phyloP scores from a whole-genome alignment of 768 basidiomycete species.

The Pleurotus eryngii region DNA sequence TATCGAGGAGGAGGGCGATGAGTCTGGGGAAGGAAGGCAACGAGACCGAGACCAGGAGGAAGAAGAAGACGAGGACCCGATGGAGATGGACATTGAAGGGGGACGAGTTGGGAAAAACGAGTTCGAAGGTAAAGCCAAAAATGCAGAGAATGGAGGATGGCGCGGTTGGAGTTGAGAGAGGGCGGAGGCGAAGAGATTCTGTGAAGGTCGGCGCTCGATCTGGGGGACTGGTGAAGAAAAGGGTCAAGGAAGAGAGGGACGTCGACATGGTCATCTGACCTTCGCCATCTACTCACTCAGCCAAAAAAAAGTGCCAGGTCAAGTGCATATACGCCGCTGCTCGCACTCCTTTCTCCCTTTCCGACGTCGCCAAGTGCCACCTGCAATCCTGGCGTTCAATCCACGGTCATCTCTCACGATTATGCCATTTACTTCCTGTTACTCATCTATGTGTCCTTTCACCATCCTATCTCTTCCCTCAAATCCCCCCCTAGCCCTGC shows the following conservation, averaged over 20 bases:
- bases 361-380: no score
- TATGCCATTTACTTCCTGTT: neutral
- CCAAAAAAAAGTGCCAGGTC: no score
- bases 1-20: slow-evolving; percentile 13
- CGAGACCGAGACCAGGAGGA: neutral
- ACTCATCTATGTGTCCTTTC: no score
- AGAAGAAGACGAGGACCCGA: slow-evolving; percentile 22
- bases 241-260: slow-evolving; percentile 9
- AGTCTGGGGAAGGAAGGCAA: neutral
- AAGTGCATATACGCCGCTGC: no score
- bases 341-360: no score
- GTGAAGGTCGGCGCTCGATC: no score
- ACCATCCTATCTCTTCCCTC: no score
- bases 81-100: slow-evolving; percentile 15
- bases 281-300: no score
- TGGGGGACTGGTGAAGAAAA: slow-evolving; percentile 11
- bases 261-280: neutral
- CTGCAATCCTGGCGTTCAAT: neutral
- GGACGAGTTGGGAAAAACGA: slow-evolving; percentile 11
- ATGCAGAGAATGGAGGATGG: slow-evolving; percentile 9
- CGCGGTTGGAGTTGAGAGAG: slow-evolving; percentile 7
- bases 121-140: neutral
- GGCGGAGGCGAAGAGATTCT: neutral
- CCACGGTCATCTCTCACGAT: neutral
- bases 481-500: no score